Evolutionary conservation across 768 basidiomycete genomes (phyloP), one percentile per base, ranked within the genome.

Genomic region (Xerocomellus intermedius): DNA sequence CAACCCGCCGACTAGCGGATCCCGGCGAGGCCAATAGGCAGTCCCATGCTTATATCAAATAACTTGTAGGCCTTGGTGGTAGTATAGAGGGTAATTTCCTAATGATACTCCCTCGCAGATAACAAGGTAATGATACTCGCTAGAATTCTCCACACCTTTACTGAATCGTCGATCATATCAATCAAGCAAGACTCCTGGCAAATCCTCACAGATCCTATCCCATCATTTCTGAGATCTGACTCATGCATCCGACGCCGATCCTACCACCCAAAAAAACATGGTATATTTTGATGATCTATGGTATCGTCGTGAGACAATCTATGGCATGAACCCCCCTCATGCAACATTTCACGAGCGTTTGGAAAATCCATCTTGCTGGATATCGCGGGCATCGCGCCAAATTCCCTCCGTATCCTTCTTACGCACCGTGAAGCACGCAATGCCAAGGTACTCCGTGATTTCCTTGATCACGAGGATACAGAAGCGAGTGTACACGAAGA

Each of bases 351-450:
- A 72, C 43, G 45, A 48, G 9, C 48, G 51, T 51, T 70, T 71
- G 2, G 57, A 55, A 37, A 52, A 48, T 16, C 68, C 59, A 45
- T 69, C 68, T 24, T 62, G 61, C 19, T 61, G 67, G 26, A 66
- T 62, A 48, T 67, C 66, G 7, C 59, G 52, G 14, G 73, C 71
- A 35, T 71, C 61, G 49, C 70, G 68, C 89, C 89, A 91, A 17
- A 79, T 74, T 12, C 89, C 88, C 43, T 79, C 69, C 36, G 74
- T 74, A 60, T 93, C 91, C 79, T 84, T 90, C 76, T 91, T 94
- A 51, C 86, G 78, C 42, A 97, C 94, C 16, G 90, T 93, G 66
- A 97, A 94, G 75, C 94, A 98, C 2, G 93, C 96, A 63, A 97
- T 93, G 13, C 96, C 96, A 57, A 96, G 80, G 72, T 87, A 88